Base-by-base conservation (phyloP, 192 early-diverging fungal species). In the Spizellomyces sp. region DNA sequence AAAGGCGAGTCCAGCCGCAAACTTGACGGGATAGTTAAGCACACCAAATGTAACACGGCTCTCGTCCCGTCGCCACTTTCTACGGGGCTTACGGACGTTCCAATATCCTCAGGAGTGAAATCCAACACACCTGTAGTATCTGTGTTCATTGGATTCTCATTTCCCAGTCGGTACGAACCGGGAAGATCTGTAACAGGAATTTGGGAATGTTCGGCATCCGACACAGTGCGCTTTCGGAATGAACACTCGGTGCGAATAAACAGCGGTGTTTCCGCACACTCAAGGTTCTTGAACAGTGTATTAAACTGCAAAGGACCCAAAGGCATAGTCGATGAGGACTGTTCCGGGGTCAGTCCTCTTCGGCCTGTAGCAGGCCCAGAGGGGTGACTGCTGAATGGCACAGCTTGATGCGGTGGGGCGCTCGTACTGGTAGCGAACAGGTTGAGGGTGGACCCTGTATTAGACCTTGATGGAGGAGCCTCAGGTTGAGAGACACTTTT, bases 191-290 rank as follows among this genome's bases (percentile, higher is more conserved):
- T 67, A 6, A 89, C 73, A 4, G 91, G 88, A 58, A 91, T 81
- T 5, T 72, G 73, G 0, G 69, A 21, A 44, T 77, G 74, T 14
- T 84, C 84, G 56, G 77, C 73, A 27, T 81, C 86, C 14, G 59
- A 42, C 27, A 64, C 36, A 19, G 64, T 73, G 0, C 66, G 21
- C 14, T 90, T 91, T 58, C 78, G 69, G 48, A 93, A 87, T 8
- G 80, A 84, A 63, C 84, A 89, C 69, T 93, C 91, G 0, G 90
- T 70, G 47, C 86, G 80, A 5, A 93, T 69, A 62, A 92, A 90
- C 1, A 93, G 76, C 4, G 92, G 92, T 22, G 84, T 82, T 41
- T 91, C 86, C 7, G 90, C 88, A 65, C 82, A 88, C 12, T 83
- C 75, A 9, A 75, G 61, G 4, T 60, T 9, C 21, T 48, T 14